These are phyloP conservation scores for Stevia rebaudiana DNA, from an alignment of 140 eudicot genomes.

Conservation along the genomic window DNA sequence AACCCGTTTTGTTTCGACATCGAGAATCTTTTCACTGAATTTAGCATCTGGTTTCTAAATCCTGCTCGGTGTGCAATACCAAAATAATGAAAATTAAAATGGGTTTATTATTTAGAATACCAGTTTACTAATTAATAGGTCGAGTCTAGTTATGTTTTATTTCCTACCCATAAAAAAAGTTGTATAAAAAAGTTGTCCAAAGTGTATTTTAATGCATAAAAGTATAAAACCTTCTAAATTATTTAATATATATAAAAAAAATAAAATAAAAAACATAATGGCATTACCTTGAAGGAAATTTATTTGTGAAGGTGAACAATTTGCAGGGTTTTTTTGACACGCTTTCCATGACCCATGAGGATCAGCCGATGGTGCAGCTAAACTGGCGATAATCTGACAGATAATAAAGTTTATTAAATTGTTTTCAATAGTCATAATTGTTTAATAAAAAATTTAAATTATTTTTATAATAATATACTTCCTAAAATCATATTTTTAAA, in stretches of 20 bases:
- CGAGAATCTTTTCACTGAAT: conserved; percentile 52
- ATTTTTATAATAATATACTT: background rate
- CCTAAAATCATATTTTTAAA: background rate
- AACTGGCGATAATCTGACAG: conserved; percentile 65
- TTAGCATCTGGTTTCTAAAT: conserved; percentile 66
- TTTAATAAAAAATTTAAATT: background rate
- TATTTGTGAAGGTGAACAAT: conserved; percentile 80
- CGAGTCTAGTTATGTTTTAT: too few relatives aligned
- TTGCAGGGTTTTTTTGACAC: conserved; percentile 58
- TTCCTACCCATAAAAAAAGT: too few relatives aligned
- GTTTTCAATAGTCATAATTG: background rate
- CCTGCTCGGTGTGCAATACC: conserved; percentile 33
- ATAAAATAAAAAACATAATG: background rate
- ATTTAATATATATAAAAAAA: too few relatives aligned
- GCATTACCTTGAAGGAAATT: conserved; percentile 68
- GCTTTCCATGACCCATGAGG: conserved; percentile 61
- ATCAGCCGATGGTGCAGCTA: conserved; percentile 78
- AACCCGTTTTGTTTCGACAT: conserved; percentile 51
- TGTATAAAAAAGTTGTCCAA: background rate
- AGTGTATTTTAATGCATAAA: background rate
- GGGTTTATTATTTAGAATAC: background rate
- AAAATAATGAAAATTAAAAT: background rate
- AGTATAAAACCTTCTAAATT: background rate
- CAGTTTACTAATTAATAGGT: too few relatives aligned
- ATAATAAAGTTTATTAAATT: background rate